Percentiles rank a stretch among this genome's conserved stretches.
phyloP scores from a whole-genome alignment of 176 grass and related monocot genomes.

The Paspalum notatum region DNA sequence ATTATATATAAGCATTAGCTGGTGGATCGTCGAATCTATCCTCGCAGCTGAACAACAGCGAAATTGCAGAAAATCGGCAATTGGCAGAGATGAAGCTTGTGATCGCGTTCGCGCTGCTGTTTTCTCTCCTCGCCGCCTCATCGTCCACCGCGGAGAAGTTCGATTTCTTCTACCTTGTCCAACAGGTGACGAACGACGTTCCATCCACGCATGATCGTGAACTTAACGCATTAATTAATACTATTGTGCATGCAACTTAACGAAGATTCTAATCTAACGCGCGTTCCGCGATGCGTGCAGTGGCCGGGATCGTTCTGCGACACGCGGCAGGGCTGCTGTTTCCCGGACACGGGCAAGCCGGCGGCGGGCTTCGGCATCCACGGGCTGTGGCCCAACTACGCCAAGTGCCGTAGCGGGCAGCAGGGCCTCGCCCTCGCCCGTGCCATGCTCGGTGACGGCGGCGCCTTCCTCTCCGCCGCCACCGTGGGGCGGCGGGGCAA shows the following conservation, averaged over 20 bases:
- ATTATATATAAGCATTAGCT: slow-evolving; percentile 31
- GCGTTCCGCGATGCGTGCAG: slow-evolving; percentile 5
- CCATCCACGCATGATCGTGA: background rate
- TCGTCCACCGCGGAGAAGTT: slow-evolving; percentile 53
- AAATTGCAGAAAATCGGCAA: background rate
- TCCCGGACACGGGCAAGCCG: slow-evolving; percentile 64
- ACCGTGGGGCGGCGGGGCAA: background rate
- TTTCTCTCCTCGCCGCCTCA: slow-evolving; percentile 43
- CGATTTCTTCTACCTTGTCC: slow-evolving; percentile 95
- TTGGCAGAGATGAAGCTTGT: slow-evolving; percentile 49
- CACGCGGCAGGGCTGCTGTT: slow-evolving; percentile 59
- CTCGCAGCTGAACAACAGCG: background rate
- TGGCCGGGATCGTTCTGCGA: slow-evolving; percentile 85
- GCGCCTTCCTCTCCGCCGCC: background rate
- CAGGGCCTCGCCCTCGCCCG: background rate
- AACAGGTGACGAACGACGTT: slow-evolving; percentile 50
- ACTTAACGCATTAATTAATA: too few relatives aligned
- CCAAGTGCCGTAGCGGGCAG: slow-evolving; percentile 26
- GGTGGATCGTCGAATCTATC: background rate
- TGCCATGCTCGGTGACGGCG: background rate
- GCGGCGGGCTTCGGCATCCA: slow-evolving; percentile 76
- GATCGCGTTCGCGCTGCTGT: slow-evolving; percentile 33
- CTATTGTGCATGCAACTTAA: too few relatives aligned
- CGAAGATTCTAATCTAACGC: background rate
- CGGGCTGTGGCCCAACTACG: slow-evolving; percentile 85